Base-by-base conservation (phyloP, 176 grass and related monocot genomes). In the Elaeis guineensis region DNA sequence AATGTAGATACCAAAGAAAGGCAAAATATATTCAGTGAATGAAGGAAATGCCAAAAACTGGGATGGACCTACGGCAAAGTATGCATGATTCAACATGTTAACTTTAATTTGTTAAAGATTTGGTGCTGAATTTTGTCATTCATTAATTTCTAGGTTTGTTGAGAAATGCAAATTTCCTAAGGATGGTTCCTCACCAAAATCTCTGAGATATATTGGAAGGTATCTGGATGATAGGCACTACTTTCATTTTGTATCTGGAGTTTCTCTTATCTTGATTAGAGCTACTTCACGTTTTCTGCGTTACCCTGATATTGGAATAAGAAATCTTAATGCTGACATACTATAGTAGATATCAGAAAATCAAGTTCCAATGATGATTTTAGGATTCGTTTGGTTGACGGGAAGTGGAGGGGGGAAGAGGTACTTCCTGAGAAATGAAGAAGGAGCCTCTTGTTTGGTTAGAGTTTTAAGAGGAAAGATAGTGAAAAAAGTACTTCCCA, bases 191-290 rank as follows among this genome's bases (percentile, higher is more conserved):
- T 60, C 93, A 55, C 81, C 93, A 14, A 98, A 78, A 79, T 98
- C 93, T 49, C 69, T 98, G 70, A 92, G 93, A 89, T 98, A 98
- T 71, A 83, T 98, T 61, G 87, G 93, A 80, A 98, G 93, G 93
- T 89, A 52, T 60, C 30, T 17, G 17, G 23, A 16, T 32, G 11
- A 44, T 12, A 2, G 11, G 35, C 35, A 44, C 2, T 44, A 44
- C 35, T 12, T 14, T 2, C 11, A 1, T 12, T 44, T 44, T 44
- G 35, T 44, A 44, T 12, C 35, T 57, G 3, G 52, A 61, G 44
- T 30, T 62, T 44, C 11, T 12, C 35, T 44, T 14, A 44, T 44
- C 35, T 44, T 11, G 9, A 44, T 44, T 12, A 44, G 35, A 12
- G 9, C 35, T 12, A 14, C 9, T 44, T 44, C 9, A 12, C 35